Conservation (phyloP, 176 grass and related monocot species). For the Raddia guianensis region DNA sequence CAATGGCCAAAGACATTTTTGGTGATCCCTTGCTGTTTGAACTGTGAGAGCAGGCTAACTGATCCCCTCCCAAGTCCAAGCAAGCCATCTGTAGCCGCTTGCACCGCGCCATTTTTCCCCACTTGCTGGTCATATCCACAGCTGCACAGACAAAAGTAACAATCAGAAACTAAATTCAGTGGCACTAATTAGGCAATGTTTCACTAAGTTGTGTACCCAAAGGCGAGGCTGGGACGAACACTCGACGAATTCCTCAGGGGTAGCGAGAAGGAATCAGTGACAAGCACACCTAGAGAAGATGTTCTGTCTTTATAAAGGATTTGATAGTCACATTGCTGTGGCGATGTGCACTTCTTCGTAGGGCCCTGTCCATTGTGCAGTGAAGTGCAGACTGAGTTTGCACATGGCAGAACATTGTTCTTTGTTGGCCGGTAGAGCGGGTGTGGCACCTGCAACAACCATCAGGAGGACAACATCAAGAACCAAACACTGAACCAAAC, state of each 20-base stretch:
- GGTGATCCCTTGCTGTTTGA: conserved; percentile 79
- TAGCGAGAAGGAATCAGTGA: conserved; percentile 60
- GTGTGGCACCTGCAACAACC: conserved; percentile 67
- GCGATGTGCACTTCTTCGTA: conserved; percentile 50
- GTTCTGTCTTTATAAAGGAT: conserved; percentile 72
- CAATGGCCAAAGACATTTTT: conserved; percentile 90
- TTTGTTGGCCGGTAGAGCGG: conserved; percentile 55
- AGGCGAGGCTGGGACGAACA: conserved; percentile 57
- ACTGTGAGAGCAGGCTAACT: conserved; percentile 70
- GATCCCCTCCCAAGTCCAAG: conserved; percentile 81
- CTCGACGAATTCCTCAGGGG: conserved; percentile 61
- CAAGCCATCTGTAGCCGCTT: conserved; percentile 61
- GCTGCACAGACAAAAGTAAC: conserved; percentile 43
- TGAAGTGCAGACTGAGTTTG: conserved; percentile 62
- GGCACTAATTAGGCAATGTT: background rate
- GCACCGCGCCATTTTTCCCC: conserved; percentile 38
- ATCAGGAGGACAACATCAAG: conserved; percentile 41
- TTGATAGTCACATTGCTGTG: conserved; percentile 74
- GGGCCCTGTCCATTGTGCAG: conserved; percentile 32
- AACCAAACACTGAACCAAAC: background rate
- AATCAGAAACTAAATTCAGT: conserved; percentile 10
- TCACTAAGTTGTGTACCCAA: conserved; percentile 55
- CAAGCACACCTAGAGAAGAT: conserved; percentile 73
- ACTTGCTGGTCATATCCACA: conserved; percentile 91
- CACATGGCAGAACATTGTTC: conserved; percentile 62